These are phyloP conservation scores for Bacidia gigantensis DNA, from an alignment of 495 filamentous ascomycete genomes.

Conservation along the genomic window DNA sequence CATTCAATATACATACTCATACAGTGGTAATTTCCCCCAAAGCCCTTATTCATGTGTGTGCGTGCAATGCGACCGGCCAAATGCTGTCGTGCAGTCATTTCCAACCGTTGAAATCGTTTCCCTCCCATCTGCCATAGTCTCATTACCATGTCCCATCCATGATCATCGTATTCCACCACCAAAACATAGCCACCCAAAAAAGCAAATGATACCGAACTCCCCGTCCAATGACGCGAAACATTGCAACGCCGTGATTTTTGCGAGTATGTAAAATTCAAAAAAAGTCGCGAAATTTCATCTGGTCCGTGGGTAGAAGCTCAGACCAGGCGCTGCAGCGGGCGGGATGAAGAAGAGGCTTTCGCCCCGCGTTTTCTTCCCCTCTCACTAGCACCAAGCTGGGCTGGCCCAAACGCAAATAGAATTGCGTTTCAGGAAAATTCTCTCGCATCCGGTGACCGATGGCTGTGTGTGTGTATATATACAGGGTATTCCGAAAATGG, in stretches of 20 bases:
- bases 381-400: neutral
- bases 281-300: neutral
- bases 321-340: neutral
- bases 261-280: too few species aligned
- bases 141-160: too few species aligned
- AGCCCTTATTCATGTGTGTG: neutral
- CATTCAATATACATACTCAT: neutral
- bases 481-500: neutral
- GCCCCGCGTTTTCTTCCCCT: neutral
- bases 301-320: neutral
- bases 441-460: neutral
- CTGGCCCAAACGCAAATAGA: neutral
- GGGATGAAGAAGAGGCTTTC: neutral
- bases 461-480: neutral
- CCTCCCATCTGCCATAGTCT: too few species aligned
- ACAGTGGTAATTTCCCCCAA: neutral
- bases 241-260: too few species aligned
- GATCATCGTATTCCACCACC: too few species aligned
- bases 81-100: too few species aligned
- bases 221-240: too few species aligned
- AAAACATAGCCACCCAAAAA: too few species aligned
- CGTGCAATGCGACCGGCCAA: neutral
- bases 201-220: too few species aligned
- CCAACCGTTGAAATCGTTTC: too few species aligned
- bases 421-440: neutral